Evolutionary conservation across 2,329 filamentous ascomycete species (phyloP).

Genomic region (Monilinia fructigena): DNA sequence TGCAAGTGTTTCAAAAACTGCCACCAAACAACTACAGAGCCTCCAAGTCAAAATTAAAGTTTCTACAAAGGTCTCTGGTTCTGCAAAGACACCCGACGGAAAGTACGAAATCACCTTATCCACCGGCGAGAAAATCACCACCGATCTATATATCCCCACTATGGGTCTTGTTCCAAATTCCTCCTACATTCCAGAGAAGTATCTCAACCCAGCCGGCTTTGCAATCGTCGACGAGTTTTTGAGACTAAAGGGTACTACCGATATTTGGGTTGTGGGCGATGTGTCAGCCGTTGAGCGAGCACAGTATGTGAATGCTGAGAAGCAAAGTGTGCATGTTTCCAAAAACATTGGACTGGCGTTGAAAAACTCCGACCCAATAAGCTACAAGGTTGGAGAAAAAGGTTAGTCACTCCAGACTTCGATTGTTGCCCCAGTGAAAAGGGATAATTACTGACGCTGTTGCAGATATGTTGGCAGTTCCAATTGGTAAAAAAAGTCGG

Average conservation of each 20-base stretch:
- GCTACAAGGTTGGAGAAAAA: conserved; percentile 29
- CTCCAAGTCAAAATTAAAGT: conserved; percentile 52
- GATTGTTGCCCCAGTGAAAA: neutral
- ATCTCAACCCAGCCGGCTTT: conserved; percentile 48
- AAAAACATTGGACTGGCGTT: conserved; percentile 34
- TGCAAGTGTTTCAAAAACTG: conserved; percentile 31
- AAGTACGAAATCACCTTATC: conserved; percentile 52
- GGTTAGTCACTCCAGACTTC: conserved; percentile 18
- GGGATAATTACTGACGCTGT: conserved; percentile 9
- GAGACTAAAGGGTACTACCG: conserved; percentile 45
- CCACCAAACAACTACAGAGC: conserved; percentile 48
- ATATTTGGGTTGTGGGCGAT: conserved; percentile 38
- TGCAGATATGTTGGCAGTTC: conserved; percentile 34
- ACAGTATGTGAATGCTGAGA: conserved; percentile 30
- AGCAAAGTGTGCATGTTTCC: conserved; percentile 32
- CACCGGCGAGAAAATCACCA: conserved; percentile 48
- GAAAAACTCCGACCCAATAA: conserved; percentile 24
- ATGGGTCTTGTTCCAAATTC: conserved; percentile 57
- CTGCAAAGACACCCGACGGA: conserved; percentile 44
- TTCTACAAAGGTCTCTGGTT: conserved; percentile 45
- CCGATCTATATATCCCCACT: conserved; percentile 57
- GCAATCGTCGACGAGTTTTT: conserved; percentile 53
- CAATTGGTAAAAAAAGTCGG: conserved; percentile 44
- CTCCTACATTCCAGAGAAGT: conserved; percentile 49
- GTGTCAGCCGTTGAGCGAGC: conserved; percentile 31